Base-by-base conservation (phyloP, 2,329 filamentous ascomycete species). In the Ceratocystiopsis minuta region DNA sequence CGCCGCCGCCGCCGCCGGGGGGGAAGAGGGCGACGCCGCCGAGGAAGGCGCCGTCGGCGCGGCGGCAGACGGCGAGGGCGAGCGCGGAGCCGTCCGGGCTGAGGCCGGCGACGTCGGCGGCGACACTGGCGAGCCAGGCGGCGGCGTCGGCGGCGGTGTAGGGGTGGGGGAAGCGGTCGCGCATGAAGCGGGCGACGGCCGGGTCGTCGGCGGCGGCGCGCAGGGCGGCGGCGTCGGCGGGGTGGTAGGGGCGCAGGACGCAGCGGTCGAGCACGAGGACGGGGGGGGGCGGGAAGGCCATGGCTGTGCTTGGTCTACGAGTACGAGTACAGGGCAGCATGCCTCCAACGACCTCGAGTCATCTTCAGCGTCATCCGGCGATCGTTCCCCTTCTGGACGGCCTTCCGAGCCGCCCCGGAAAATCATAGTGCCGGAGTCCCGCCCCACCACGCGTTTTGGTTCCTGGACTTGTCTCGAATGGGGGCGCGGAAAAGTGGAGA, bases 81-180 rank as follows among this genome's bases (percentile, higher is more conserved):
- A 54, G 51, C 24, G 4, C 24, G 9, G 6, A 9, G 24, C 24
- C 24, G 9, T 28, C 24, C 6, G 24, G 24, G 24, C 24, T 6
- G 6, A 28, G 6, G 24, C 24, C 24, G 24, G 24, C 24, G 12
- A 38, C 46, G 13, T 43, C 43, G 33, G 43, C 39, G 13, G 46
- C 3, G 16, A 40, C 40, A 4, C 49, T 40, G 16, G 47, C 39
- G 37, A 60, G 50, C 50, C 53, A 57, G n/a, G 14, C 35, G 16
- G 60, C 48, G 2, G 64, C 62, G 39, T 60, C 52, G 9, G 55
- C 53, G 10, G 60, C 48, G 0, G 57, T 62, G 53, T 70, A 70
- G 0, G 68, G 68, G 11, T 48, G 50, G 3, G 66, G 64, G 43
- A 69, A 70, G 35, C 53, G 47, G 49, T 66, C 54, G 43, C 61